Percentiles rank a stretch among this genome's conserved stretches.
phyloP scores from a whole-genome alignment of 2,329 filamentous ascomycete species.

The Hymenotorrendiella dingleyae region DNA sequence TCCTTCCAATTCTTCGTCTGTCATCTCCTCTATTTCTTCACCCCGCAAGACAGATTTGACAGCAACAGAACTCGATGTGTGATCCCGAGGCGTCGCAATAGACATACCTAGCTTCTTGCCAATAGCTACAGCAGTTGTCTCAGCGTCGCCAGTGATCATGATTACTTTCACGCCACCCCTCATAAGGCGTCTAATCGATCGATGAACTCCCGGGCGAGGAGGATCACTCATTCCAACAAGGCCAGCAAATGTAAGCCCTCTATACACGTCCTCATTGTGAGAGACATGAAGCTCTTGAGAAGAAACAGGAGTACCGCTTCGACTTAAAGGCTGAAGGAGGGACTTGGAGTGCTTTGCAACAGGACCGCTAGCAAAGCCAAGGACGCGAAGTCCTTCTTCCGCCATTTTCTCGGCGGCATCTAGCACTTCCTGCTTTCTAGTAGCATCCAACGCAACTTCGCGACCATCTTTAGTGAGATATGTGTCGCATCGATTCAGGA shows the following conservation, averaged over 20 bases:
- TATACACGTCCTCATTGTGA: conserved; percentile 70
- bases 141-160: conserved; percentile 97
- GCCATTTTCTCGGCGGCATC: conserved; percentile 84
- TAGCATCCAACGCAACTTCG: conserved; percentile 77
- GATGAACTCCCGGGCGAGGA: conserved; percentile 81
- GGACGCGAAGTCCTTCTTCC: conserved; percentile 77
- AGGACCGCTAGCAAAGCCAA: conserved; percentile 86
- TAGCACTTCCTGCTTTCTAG: conserved; percentile 65
- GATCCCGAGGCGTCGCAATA: conserved; percentile 51
- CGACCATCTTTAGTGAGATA: conserved; percentile 82
- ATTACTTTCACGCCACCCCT: conserved; percentile 93
- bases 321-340: conserved; percentile 27
- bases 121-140: conserved; percentile 90
- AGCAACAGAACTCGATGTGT: conserved; percentile 49
- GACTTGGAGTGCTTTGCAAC: conserved; percentile 46
- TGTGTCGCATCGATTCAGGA: conserved; percentile 81
- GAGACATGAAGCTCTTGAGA: conserved; percentile 22
- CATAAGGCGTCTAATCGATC: conserved; percentile 84
- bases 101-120: conserved; percentile 94
- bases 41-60: conserved; percentile 73
- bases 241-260: conserved; percentile 80
- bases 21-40: conserved; percentile 91
- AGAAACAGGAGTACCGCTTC: conserved; percentile 46
- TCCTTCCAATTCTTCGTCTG: conserved; percentile 72
- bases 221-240: conserved; percentile 97